A percentile compares a stretch with the other conserved stretches of the same genome.
These are phyloP conservation scores for Tolypocladium ophioglossoides DNA, from an alignment of 2,329 filamentous ascomycete genomes.

Conservation along the genomic window DNA sequence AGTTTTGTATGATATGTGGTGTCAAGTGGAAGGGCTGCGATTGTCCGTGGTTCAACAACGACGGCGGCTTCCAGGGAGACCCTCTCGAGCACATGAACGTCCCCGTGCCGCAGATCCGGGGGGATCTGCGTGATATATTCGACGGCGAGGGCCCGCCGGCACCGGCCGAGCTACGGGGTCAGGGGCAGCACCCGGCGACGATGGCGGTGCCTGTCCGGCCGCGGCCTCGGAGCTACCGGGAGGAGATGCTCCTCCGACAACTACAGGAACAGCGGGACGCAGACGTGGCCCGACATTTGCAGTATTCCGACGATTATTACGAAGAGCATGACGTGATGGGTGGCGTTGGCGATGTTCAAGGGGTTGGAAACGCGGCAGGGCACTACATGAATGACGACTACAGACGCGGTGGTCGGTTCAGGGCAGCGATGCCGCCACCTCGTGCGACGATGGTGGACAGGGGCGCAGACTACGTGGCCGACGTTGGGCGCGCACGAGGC, in stretches of 20 bases:
- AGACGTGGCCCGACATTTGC: conserved; percentile 16
- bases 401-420: conserved; percentile 10
- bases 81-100: conserved; percentile 41
- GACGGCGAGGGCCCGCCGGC: conserved; percentile 14
- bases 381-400: conserved; percentile 56
- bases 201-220: conserved; percentile 13
- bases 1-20: conserved; percentile 84
- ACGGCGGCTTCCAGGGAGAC: conserved; percentile 43
- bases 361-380: conserved; percentile 39
- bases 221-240: conserved; percentile 28
- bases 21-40: conserved; percentile 73
- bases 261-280: conserved; percentile 37
- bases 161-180: conserved; percentile 17
- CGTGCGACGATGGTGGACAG: background rate
- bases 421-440: background rate
- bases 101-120: conserved; percentile 24
- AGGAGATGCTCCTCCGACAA: conserved; percentile 33
- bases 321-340: conserved; percentile 24
- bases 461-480: conserved; percentile 26
- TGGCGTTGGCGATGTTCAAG: conserved; percentile 25
- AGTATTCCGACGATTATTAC: conserved; percentile 23
- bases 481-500: conserved; percentile 31
- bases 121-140: conserved; percentile 10
- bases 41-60: conserved; percentile 73
- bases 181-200: conserved; percentile 4